Conservation (phyloP, 108 stramenopile genomes). For the Fistulifera pelliculosa region DNA sequence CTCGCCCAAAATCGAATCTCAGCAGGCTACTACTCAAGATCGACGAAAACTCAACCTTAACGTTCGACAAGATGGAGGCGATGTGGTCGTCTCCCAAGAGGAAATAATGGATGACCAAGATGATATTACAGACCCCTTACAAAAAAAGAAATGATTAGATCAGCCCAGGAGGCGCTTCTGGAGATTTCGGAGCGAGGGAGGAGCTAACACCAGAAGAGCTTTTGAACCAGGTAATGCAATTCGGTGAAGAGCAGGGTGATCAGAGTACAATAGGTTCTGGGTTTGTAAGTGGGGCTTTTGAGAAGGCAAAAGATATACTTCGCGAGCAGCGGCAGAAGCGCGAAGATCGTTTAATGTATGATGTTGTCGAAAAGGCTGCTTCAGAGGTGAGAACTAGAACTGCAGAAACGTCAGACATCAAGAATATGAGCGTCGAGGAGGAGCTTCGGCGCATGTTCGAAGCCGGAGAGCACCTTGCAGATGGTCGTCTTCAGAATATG, state of each 20-base stretch:
- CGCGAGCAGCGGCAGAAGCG: constrained; percentile 24
- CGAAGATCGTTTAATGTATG: constrained; percentile 12
- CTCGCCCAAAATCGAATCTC: too few relatives aligned
- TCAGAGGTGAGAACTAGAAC: neutral
- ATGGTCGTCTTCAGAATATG: constrained; percentile 29
- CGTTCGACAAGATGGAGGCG: neutral
- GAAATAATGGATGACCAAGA: too few relatives aligned
- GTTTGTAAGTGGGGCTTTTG: constrained; percentile 74
- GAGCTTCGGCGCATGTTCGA: constrained; percentile 67
- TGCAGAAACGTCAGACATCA: neutral
- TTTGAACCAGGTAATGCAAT: constrained; percentile 52
- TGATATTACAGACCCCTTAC: too few relatives aligned
- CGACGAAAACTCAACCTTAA: neutral
- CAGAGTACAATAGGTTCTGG: constrained; percentile 51
- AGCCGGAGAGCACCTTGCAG: constrained; percentile 54
- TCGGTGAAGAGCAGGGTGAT: constrained; percentile 63
- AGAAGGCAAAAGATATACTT: constrained; percentile 67
- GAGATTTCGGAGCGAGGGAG: constrained; percentile 37
- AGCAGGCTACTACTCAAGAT: too few relatives aligned
- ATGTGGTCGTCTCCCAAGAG: too few relatives aligned
- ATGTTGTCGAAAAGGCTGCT: neutral
- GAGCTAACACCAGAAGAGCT: constrained; percentile 71
- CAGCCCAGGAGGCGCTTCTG: constrained; percentile 38
- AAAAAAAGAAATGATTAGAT: neutral
- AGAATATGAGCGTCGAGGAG: constrained; percentile 14